These are phyloP conservation scores for Bolboschoenus planiculmis DNA, from an alignment of 176 grass and related monocot genomes.

Conservation along the genomic window DNA sequence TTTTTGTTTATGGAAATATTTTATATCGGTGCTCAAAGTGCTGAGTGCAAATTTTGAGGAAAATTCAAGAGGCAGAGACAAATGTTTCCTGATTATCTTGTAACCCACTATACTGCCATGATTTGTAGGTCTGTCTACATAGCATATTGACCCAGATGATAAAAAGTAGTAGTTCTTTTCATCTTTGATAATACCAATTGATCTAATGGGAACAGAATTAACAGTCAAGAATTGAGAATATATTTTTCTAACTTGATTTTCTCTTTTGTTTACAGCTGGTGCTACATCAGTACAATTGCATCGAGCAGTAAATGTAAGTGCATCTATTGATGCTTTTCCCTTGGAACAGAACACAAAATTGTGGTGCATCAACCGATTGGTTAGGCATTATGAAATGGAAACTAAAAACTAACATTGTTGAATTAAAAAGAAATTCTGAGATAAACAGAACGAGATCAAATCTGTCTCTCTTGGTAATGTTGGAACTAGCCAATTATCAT, in stretches of 20 bases:
- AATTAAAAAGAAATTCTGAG: neutral
- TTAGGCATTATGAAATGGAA: neutral
- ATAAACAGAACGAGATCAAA: neutral
- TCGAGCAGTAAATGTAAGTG: conserved; percentile 81
- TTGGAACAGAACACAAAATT: conserved; percentile 9
- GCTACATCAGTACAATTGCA: conserved; percentile 95
- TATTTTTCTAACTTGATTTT: conserved; percentile 28
- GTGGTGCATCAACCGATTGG: neutral
- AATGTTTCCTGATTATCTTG: neutral
- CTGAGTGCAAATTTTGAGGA: neutral
- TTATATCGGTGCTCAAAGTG: neutral
- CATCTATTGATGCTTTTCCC: conserved; percentile 14
- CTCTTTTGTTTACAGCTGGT: conserved; percentile 48
- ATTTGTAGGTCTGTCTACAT: neutral
- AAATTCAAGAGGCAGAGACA: neutral
- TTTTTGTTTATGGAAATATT: neutral
- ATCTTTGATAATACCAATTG: neutral
- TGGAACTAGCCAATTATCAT: neutral
- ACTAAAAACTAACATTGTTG: neutral
- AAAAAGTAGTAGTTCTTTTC: neutral
- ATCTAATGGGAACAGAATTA: neutral
- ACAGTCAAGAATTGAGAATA: neutral
- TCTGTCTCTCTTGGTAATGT: neutral
- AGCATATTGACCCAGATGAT: neutral
- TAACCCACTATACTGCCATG: neutral